Percentiles rank a stretch among this genome's conserved stretches.
Conservation (phyloP, 495 filamentous ascomycete species). For the Margaritispora aquatica region DNA sequence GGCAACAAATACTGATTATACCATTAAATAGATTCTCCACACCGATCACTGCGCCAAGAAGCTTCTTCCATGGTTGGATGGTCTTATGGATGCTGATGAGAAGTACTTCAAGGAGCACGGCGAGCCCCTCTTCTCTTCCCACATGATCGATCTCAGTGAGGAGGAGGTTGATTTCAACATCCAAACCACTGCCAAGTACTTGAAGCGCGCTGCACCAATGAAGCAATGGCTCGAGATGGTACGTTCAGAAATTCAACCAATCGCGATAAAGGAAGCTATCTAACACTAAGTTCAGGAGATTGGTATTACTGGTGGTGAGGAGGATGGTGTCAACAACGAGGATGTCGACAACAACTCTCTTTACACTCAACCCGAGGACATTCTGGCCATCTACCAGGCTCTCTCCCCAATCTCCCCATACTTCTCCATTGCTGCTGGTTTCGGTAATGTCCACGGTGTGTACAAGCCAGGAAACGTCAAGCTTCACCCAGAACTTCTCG, state of each 20-base stretch:
- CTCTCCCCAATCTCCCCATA: constrained; percentile 78
- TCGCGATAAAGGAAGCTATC: background rate
- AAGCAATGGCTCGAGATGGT: constrained; percentile 99
- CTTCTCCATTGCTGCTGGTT: constrained; percentile 97
- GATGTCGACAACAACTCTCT: constrained; percentile 90
- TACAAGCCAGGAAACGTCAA: constrained; percentile 98
- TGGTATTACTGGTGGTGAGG: constrained; percentile 91
- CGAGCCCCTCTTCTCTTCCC: constrained; percentile 86
- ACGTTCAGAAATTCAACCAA: constrained; percentile 20
- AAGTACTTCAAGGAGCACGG: constrained; percentile 84
- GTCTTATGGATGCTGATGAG: constrained; percentile 91
- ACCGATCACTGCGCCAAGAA: constrained; percentile 94
- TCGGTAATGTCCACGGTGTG: constrained; percentile 98
- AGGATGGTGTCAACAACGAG: constrained; percentile 87
- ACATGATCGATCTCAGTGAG: constrained; percentile 98
- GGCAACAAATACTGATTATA: background rate
- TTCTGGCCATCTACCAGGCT: constrained; percentile 79
- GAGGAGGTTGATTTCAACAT: constrained; percentile 89
- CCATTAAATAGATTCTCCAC: constrained; percentile 55
- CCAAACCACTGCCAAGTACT: constrained; percentile 78
- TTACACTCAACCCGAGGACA: constrained; percentile 97
- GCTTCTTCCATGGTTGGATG: constrained; percentile 92
- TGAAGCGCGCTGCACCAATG: constrained; percentile 86
- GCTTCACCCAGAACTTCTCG: constrained; percentile 87
- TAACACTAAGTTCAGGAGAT: constrained; percentile 52